Conservation (phyloP, 225 moss, liverwort and hornwort species). For the Polytrichum commune region DNA sequence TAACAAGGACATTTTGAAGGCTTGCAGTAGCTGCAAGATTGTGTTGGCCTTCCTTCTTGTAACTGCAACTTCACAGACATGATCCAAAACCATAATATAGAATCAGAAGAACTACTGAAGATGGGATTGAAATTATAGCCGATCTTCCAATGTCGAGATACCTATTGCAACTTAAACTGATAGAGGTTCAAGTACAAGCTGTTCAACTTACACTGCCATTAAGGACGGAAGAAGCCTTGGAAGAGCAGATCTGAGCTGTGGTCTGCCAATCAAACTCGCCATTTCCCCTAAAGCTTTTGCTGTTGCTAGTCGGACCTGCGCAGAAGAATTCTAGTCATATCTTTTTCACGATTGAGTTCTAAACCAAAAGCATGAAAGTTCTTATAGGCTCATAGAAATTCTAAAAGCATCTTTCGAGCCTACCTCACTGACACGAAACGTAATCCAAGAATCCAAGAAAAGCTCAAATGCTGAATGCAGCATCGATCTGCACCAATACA, state of each 20-base stretch:
- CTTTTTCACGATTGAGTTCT: neutral
- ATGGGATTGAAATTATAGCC: too few species aligned
- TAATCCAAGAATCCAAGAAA: slow-evolving; percentile 55
- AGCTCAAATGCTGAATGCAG: slow-evolving; percentile 69
- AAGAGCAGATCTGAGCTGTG: slow-evolving; percentile 48
- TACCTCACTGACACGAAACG: slow-evolving; percentile 54
- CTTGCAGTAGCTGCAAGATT: slow-evolving; percentile 50
- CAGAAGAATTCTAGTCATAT: too few species aligned
- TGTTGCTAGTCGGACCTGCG: slow-evolving; percentile 53
- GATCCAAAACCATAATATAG: too few species aligned
- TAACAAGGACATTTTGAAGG: slow-evolving; percentile 11
- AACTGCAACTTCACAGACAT: slow-evolving; percentile 21
- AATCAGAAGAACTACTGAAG: too few species aligned
- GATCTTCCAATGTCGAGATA: too few species aligned
- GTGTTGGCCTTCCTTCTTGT: slow-evolving; percentile 49
- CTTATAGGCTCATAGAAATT: too few species aligned
- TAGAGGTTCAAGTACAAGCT: too few species aligned
- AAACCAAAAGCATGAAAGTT: too few species aligned
- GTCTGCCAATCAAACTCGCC: slow-evolving; percentile 49
- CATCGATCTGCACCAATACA: slow-evolving; percentile 35
- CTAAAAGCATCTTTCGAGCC: neutral
- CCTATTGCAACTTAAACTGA: too few species aligned
- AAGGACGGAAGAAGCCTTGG: slow-evolving; percentile 59
- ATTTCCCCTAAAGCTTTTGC: slow-evolving; percentile 65
- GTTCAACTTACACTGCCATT: slow-evolving; percentile 45